phyloP scores from a whole-genome alignment of 2,329 filamentous ascomycete genomes.

The Dactylonectria macrodidyma region DNA sequence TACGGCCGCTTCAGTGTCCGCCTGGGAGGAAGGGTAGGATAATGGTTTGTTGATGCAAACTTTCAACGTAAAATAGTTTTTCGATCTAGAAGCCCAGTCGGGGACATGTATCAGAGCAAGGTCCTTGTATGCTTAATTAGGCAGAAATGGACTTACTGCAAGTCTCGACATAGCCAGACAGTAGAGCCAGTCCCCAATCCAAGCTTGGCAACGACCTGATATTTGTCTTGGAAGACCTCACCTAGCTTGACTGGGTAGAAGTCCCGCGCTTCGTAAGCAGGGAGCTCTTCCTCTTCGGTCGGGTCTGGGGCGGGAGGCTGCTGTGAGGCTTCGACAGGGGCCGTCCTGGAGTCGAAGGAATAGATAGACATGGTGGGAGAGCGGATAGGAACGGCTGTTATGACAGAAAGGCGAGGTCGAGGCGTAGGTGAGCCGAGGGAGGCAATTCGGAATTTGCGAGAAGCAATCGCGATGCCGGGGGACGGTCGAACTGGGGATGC shows the following conservation, averaged over 20 bases:
- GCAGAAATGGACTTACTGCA: conserved; percentile 35
- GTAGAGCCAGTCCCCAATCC: conserved; percentile 59
- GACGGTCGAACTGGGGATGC: no score
- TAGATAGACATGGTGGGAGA: no score
- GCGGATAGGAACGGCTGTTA: no score
- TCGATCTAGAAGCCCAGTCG: background rate
- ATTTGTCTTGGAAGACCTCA: conserved; percentile 50
- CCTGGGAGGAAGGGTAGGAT: conserved; percentile 26
- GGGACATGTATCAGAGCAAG: no score
- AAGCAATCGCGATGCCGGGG: no score
- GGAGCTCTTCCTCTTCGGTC: conserved; percentile 47
- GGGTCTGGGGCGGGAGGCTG: no score
- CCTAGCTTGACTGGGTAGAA: conserved; percentile 57
- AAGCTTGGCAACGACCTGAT: conserved; percentile 58
- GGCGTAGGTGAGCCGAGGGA: no score
- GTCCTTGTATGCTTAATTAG: conserved; percentile 22
- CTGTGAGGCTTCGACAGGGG: no score
- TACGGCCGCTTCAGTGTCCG: conserved; percentile 47
- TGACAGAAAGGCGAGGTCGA: no score
- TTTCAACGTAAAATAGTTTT: conserved; percentile 51
- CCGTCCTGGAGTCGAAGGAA: no score
- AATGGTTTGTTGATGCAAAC: conserved; percentile 50
- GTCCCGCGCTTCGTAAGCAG: conserved; percentile 44
- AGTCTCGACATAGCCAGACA: conserved; percentile 59
- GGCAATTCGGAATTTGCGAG: no score